These are phyloP conservation scores for Stephanodiscus minutulus DNA, from an alignment of 108 stramenopile genomes.

Conservation along the genomic window DNA sequence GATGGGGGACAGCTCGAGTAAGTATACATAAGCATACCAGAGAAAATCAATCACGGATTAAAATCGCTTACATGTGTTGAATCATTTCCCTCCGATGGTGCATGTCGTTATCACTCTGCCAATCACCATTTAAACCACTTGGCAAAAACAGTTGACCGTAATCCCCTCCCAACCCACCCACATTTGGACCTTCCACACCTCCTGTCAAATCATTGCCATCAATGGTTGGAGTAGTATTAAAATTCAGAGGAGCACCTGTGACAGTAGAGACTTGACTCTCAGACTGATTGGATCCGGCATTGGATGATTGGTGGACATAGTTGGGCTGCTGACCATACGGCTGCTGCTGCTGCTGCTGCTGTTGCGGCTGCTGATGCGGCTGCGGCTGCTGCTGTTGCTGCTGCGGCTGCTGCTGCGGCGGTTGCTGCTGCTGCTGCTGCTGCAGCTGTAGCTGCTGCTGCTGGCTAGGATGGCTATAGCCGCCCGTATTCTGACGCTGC, in stretches of 20 bases:
- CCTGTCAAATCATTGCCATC: not conserved
- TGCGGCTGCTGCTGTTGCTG: slow-evolving; percentile 34
- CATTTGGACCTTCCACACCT: slow-evolving; percentile 27
- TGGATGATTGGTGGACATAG: slow-evolving; percentile 17
- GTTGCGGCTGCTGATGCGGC: slow-evolving; percentile 32
- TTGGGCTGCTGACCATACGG: slow-evolving; percentile 30
- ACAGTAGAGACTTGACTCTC: slow-evolving; percentile 7
- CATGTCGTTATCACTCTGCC: slow-evolving; percentile 90
- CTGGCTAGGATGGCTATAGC: slow-evolving; percentile 19
- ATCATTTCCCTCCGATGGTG: slow-evolving; percentile 89
- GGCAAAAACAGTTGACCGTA: slow-evolving; percentile 49
- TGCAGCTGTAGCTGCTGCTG: too few species aligned
- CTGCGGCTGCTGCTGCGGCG: slow-evolving; percentile 26
- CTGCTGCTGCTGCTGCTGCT: slow-evolving; percentile 33
- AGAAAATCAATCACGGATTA: slow-evolving; percentile 1
- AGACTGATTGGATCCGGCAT: slow-evolving; percentile 16
- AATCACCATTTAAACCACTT: slow-evolving; percentile 71
- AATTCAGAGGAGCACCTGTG: slow-evolving; percentile 1
- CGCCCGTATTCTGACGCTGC: slow-evolving; percentile 23
- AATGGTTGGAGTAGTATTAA: slow-evolving; percentile 12
- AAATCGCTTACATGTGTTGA: slow-evolving; percentile 83
- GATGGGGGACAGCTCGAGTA: not conserved
- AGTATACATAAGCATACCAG: not conserved
- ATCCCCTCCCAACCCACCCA: slow-evolving; percentile 26
- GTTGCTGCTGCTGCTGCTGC: slow-evolving; percentile 31